These are phyloP conservation scores for Planoprotostelium fungivorum DNA, from an alignment of 78 protist genomes.

Conservation along the genomic window DNA sequence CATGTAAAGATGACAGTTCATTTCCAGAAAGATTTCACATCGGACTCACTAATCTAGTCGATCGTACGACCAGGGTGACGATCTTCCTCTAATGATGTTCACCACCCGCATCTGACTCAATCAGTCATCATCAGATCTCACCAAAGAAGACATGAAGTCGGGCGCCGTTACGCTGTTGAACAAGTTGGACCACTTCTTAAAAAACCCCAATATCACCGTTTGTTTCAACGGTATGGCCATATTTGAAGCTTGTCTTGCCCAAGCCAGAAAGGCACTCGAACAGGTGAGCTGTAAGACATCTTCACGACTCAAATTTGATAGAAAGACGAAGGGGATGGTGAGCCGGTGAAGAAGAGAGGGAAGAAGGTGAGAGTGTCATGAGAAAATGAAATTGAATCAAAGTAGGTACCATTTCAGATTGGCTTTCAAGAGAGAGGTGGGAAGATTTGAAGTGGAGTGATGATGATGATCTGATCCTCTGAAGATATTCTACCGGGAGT, in stretches of 20 bases:
- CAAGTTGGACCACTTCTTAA: neutral
- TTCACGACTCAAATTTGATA: too few species aligned
- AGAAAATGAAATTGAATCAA: neutral
- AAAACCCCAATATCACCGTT: neutral
- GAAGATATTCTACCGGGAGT: neutral
- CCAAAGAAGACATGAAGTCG: neutral
- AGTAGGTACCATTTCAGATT: neutral
- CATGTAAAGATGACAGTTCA: neutral
- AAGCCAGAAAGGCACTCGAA: neutral
- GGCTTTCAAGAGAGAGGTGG: neutral
- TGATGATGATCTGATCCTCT: too few species aligned
- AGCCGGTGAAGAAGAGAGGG: neutral
- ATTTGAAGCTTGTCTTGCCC: neutral
- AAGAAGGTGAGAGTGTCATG: neutral
- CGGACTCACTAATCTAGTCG: neutral
- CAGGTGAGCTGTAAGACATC: neutral
- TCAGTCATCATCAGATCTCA: neutral
- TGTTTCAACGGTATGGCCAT: neutral
- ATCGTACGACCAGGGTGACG: neutral
- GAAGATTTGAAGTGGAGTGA: neutral
- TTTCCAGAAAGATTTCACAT: neutral
- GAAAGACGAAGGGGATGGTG: neutral
- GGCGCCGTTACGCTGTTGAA: neutral
- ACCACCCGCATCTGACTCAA: neutral
- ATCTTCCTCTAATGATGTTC: neutral